Base-by-base conservation (phyloP, 257 asterid species). In the Prunella vulgaris region DNA sequence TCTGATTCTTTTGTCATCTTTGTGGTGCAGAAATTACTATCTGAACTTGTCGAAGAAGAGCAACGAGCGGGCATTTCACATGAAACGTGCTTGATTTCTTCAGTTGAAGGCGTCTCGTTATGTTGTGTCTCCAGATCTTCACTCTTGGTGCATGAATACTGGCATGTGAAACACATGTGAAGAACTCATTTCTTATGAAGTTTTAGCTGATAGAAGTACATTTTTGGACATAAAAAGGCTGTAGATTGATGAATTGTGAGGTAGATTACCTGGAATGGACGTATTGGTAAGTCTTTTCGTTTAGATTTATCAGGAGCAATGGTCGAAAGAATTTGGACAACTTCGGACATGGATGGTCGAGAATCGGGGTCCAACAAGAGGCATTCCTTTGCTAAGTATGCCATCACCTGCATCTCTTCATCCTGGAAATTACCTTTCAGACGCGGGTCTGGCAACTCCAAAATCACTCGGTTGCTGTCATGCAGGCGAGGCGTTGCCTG, bases 351-450 rank as follows among this genome's bases (percentile, higher is more conserved):
- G 74, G 81, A 88, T 42, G 99, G 99, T 73, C 97, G 91, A 71
- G 91, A 84, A 69, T 90, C 97, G 5, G 99, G 99, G 77, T 93
- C 99, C 83, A 88, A 54, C 28, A 90, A 72, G 33, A 93, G 85
- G 74, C 99, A 93, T 85, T 93, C 99, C 72, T 90, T 93, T 7
- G 99, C 96, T 74, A 93, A 79, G 79, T 88, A 93, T 71, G 96
- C 95, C 95, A 93, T 86, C 46, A 90, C 96, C 61, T 93, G 96
- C 96, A 93, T 82, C 80, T 94, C 99, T 65, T 94, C 99, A 68
- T 85, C 90, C 59, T 85, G 78, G 72, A 86, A 89, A 21, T 10
- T 58, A 17, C 97, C 96, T 65, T 83, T 74, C 46, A 94, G 70
- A 44, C 75, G 78, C 14, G 97, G 95, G 70, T 94, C 99, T 0